These are phyloP conservation scores for Saccharomyces hybrid DNA, from an alignment of 1,139 yeast genomes.

Conservation along the genomic window DNA sequence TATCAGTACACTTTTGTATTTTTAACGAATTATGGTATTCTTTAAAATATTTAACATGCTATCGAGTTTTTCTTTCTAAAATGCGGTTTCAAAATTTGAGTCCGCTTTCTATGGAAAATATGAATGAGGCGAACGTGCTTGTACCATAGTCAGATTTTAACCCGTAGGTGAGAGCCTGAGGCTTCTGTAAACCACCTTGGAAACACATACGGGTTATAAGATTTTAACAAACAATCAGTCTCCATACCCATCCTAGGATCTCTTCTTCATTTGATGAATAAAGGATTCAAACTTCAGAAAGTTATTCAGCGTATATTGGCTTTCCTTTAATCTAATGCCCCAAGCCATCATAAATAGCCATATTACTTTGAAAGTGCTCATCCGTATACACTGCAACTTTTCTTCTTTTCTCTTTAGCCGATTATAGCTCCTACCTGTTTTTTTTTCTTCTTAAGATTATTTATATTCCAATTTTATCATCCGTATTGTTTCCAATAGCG, in stretches of 20 bases:
- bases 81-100: not conserved
- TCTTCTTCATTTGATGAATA: not conserved
- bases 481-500: not conserved
- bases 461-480: not conserved
- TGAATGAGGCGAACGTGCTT: slow-evolving; percentile 1
- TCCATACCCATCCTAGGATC: not conserved
- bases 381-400: not conserved
- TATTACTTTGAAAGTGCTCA: not conserved
- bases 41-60: not conserved
- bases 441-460: not conserved
- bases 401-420: not conserved
- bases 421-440: not conserved
- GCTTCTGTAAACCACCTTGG: not conserved
- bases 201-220: not conserved
- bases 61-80: not conserved
- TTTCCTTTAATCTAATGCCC: not conserved
- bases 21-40: not conserved
- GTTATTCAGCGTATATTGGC: not conserved
- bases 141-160: not conserved
- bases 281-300: not conserved
- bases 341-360: not conserved
- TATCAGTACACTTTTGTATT: not conserved
- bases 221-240: not conserved
- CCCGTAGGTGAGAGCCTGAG: not conserved
- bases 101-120: not conserved